Evolutionary conservation across 345 rosid species (phyloP).

Genomic region (Lumnitzera racemosa): DNA sequence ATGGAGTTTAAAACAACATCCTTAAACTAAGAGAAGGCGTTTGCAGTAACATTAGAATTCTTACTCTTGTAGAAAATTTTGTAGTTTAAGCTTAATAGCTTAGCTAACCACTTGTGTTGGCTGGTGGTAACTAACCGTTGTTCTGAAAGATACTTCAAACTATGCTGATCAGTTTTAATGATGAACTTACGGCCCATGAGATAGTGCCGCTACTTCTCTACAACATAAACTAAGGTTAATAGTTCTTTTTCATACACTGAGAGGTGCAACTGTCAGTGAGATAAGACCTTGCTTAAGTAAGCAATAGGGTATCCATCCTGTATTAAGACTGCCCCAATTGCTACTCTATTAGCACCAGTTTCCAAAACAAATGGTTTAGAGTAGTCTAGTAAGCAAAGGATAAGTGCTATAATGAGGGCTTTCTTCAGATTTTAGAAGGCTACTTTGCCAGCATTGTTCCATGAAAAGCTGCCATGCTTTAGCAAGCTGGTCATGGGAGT

Average conservation of each 20-base stretch:
- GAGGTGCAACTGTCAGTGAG: background rate
- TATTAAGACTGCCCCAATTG: background rate
- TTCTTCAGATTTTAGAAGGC: background rate
- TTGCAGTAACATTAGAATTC: no score
- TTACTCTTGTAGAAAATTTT: background rate
- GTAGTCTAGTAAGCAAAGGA: background rate
- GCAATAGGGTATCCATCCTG: background rate
- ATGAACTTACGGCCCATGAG: background rate
- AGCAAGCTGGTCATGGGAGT: background rate
- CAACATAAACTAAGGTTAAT: background rate
- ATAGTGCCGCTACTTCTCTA: slow-evolving; percentile 1
- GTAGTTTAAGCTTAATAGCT: background rate
- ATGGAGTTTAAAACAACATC: background rate
- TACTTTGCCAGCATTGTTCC: background rate
- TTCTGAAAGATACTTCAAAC: background rate
- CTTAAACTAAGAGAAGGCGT: background rate
- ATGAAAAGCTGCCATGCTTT: background rate
- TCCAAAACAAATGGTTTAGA: background rate
- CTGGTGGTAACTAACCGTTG: background rate
- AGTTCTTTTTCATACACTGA: slow-evolving; percentile 8
- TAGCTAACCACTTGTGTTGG: slow-evolving; percentile 2
- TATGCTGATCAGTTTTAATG: slow-evolving; percentile 4
- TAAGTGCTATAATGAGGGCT: background rate
- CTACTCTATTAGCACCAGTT: background rate
- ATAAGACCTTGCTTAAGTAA: background rate